Conservation (phyloP, 805 yeast genomes). For the Metahyphopichia silvanorum region DNA sequence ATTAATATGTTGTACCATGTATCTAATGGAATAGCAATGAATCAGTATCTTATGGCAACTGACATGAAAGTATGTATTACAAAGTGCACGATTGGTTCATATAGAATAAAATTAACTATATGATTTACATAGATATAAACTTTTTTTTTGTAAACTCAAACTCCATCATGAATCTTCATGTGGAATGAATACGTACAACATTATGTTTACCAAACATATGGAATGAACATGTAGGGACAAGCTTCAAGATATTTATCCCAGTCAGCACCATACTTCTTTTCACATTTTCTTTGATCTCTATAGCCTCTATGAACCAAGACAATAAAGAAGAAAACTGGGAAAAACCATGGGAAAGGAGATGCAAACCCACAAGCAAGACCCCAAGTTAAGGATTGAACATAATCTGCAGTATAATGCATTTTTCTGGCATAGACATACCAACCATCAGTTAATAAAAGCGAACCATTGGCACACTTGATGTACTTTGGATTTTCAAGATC, state of each 20-base stretch:
- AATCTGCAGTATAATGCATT: conserved; percentile 93
- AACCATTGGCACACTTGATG: conserved; percentile 82
- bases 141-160: too few species aligned
- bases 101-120: too few species aligned
- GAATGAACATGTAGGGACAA: conserved; percentile 91
- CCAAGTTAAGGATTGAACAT: conserved; percentile 85
- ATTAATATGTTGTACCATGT: too few species aligned
- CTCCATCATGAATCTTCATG: too few species aligned
- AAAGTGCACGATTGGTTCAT: too few species aligned
- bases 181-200: too few species aligned
- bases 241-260: conserved; percentile 84
- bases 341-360: conserved; percentile 94
- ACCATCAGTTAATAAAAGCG: conserved; percentile 83
- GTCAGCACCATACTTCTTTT: conserved; percentile 86
- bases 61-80: too few species aligned
- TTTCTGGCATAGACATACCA: conserved; percentile 95
- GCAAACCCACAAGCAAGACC: conserved; percentile 84
- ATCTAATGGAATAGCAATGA: too few species aligned
- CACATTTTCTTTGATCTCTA: conserved; percentile 85
- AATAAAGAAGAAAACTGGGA: conserved; percentile 84
- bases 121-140: too few species aligned
- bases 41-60: too few species aligned
- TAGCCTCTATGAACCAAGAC: conserved; percentile 85
- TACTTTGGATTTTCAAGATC: conserved; percentile 80
- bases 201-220: conserved; percentile 60